phyloP scores from a whole-genome alignment of 306 rosid species.

The Pyrus betulifolia region DNA sequence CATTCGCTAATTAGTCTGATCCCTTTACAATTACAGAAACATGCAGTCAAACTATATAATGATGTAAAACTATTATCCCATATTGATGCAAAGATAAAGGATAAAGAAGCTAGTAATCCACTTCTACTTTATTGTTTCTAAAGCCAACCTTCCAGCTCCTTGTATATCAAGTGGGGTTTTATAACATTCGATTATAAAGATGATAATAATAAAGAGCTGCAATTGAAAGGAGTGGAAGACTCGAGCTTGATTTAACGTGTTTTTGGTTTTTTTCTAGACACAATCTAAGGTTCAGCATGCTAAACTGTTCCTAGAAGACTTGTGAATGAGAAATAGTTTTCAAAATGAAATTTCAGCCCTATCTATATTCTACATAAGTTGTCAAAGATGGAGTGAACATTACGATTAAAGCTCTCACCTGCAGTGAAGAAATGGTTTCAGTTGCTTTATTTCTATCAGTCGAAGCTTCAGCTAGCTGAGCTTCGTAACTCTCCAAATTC shows the following conservation, averaged over 20 bases:
- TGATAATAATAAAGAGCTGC: background rate
- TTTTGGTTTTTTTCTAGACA: background rate
- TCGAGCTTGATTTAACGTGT: background rate
- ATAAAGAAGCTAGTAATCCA: background rate
- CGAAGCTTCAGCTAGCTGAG: conserved; percentile 84
- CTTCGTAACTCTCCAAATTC: conserved; percentile 88
- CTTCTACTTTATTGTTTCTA: background rate
- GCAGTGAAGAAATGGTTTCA: conserved; percentile 81
- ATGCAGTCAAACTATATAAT: background rate
- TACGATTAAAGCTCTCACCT: conserved; percentile 44
- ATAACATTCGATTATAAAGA: background rate
- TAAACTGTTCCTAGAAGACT: background rate
- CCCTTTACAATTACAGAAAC: conserved; percentile 9
- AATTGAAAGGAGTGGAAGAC: background rate
- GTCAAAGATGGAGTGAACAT: conserved; percentile 4
- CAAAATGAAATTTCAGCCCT: background rate
- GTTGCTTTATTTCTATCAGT: conserved; percentile 83
- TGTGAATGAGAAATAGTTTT: background rate
- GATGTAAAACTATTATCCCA: background rate
- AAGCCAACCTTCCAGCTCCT: background rate
- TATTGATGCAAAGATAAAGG: background rate
- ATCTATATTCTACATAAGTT: background rate
- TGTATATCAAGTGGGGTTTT: background rate
- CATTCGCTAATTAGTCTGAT: background rate
- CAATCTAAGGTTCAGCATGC: background rate